Percentiles rank a stretch among this genome's conserved stretches.
Conservation (phyloP, 768 basidiomycete genomes). For the Leccinum ochraceum region DNA sequence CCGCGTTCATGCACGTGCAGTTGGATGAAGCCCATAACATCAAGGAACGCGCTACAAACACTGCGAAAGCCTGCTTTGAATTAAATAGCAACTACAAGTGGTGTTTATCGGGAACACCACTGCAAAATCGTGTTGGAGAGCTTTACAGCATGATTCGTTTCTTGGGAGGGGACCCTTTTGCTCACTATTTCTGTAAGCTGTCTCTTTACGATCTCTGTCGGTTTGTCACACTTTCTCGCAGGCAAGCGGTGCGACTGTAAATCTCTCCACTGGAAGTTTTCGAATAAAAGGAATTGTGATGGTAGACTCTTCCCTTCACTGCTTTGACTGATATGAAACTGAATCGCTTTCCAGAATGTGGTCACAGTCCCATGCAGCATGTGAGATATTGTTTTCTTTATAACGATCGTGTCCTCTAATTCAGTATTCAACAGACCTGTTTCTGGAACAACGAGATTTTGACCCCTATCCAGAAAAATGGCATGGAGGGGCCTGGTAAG, state of each 20-base stretch:
- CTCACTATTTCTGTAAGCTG: conserved; percentile 83
- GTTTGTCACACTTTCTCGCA: conserved; percentile 26
- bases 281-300: conserved; percentile 54
- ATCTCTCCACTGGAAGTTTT: conserved; percentile 93
- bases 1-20: conserved; percentile 36
- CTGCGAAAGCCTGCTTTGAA: conserved; percentile 28
- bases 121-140: conserved; percentile 99
- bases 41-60: conserved; percentile 93
- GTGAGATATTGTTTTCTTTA: conserved; percentile 36
- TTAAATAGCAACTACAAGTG: conserved; percentile 79
- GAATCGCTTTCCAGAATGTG: conserved; percentile 58
- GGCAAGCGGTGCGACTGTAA: conserved; percentile 94
- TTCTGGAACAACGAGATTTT: conserved; percentile 98
- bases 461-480: conserved; percentile 92
- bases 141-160: conserved; percentile 93
- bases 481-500: conserved; percentile 77
- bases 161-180: conserved; percentile 90
- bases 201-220: neutral
- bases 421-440: conserved; percentile 59
- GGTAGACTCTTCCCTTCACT: too few relatives aligned
- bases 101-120: conserved; percentile 96
- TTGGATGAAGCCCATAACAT: conserved; percentile 98
- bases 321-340: neutral
- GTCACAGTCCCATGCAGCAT: conserved; percentile 84
- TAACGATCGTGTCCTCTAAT: conserved; percentile 8